Conservation (phyloP, 192 early-diverging fungal genomes). For the Backusella tarrabulga region DNA sequence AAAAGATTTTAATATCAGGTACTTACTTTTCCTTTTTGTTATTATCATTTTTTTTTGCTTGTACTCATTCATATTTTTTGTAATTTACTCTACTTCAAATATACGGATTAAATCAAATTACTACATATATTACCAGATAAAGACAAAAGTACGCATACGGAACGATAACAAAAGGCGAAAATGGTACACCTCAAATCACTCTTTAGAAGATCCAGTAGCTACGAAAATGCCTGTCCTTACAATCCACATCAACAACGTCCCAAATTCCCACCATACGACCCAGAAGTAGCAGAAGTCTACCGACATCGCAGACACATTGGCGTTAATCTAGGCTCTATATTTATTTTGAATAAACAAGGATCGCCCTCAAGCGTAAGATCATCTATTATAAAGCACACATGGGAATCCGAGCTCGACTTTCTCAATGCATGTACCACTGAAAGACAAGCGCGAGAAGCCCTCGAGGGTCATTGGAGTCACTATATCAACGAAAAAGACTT, state of each 20-base stretch:
- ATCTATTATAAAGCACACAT: neutral
- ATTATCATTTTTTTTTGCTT: neutral
- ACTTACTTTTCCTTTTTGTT: neutral
- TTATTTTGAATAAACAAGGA: slow-evolving; percentile 22
- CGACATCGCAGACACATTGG: slow-evolving; percentile 20
- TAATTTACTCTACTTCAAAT: neutral
- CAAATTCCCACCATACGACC: slow-evolving; percentile 20
- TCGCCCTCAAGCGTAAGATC: neutral
- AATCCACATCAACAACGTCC: neutral
- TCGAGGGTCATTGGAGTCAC: slow-evolving; percentile 53
- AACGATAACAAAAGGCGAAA: neutral
- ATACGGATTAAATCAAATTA: neutral
- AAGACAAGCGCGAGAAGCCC: slow-evolving; percentile 35
- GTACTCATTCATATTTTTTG: neutral
- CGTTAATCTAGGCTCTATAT: slow-evolving; percentile 21
- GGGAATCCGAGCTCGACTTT: slow-evolving; percentile 27
- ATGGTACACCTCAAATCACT: slow-evolving; percentile 1
- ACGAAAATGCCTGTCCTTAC: neutral
- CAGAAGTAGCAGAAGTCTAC: slow-evolving; percentile 2
- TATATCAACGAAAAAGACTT: slow-evolving; percentile 63
- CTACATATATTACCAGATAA: neutral
- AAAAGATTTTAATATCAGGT: neutral
- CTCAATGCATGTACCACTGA: neutral
- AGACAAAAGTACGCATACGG: neutral
- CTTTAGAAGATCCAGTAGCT: neutral